phyloP scores from a whole-genome alignment of 129 eudicot species.

The Gnaphalium uliginosum region DNA sequence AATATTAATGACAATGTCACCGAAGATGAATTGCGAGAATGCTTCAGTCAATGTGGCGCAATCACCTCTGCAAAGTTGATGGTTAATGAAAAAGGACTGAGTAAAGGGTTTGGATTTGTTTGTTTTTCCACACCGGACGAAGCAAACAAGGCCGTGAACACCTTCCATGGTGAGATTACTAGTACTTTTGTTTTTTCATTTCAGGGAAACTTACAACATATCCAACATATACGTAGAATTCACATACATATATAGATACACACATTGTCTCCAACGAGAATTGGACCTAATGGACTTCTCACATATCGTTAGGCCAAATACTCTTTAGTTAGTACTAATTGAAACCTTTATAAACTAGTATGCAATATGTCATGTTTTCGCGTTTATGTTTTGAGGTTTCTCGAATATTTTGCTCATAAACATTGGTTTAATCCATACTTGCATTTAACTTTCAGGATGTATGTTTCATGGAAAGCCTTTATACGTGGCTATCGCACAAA shows the following conservation, averaged over 20 bases:
- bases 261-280: too few species aligned
- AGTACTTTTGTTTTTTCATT: too few species aligned
- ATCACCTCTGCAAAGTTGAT: constrained; percentile 79
- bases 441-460: constrained; percentile 40
- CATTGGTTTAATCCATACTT: neutral
- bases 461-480: constrained; percentile 75
- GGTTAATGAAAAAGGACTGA: constrained; percentile 71
- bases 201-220: too few species aligned
- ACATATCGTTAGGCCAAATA: too few species aligned
- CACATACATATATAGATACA: too few species aligned
- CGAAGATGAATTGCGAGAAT: constrained; percentile 67
- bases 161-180: constrained; percentile 70
- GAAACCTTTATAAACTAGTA: neutral
- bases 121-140: constrained; percentile 82
- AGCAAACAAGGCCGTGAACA: constrained; percentile 67
- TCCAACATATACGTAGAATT: too few species aligned
- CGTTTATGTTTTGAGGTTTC: neutral
- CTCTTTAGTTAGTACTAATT: neutral
- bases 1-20: constrained; percentile 67
- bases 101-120: constrained; percentile 92
- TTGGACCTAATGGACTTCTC: too few species aligned
- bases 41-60: constrained; percentile 76
- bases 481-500: constrained; percentile 91
- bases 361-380: neutral
- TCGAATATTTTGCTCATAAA: too few species aligned